Conservation (phyloP, 306 rosid genomes). For the Prunus mira region DNA sequence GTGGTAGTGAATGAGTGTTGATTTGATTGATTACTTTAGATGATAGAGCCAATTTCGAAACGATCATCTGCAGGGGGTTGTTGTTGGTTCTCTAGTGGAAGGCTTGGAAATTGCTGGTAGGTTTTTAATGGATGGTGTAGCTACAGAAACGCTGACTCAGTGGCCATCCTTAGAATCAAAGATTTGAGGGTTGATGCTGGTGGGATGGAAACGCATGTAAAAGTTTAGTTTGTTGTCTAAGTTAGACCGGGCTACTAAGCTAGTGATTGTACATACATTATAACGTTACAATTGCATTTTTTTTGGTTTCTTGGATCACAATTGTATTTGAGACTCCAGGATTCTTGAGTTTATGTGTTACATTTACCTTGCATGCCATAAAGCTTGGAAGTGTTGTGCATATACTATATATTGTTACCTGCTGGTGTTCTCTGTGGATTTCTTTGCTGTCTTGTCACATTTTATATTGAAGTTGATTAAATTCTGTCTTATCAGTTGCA, state of each 20-base stretch:
- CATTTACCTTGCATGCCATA: constrained; percentile 2
- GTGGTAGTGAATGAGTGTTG: neutral
- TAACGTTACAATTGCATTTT: neutral
- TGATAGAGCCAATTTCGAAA: neutral
- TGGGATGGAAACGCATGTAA: neutral
- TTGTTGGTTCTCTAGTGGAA: neutral
- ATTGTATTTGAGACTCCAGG: neutral
- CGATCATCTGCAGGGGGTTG: neutral
- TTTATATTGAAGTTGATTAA: constrained; percentile 4
- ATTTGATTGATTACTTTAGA: neutral
- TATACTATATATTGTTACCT: neutral
- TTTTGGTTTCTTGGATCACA: neutral
- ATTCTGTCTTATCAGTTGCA: neutral
- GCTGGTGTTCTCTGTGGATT: neutral
- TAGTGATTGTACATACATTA: neutral
- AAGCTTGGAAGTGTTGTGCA: neutral
- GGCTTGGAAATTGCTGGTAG: constrained; percentile 1
- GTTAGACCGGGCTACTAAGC: neutral
- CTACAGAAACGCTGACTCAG: neutral
- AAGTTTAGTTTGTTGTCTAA: neutral
- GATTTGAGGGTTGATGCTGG: neutral
- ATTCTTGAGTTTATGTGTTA: neutral
- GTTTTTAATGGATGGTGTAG: neutral
- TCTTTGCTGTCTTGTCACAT: constrained; percentile 1
- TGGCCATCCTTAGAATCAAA: neutral